phyloP scores from a whole-genome alignment of 208 protist genomes.

The Jaenimonas drosophilae region DNA sequence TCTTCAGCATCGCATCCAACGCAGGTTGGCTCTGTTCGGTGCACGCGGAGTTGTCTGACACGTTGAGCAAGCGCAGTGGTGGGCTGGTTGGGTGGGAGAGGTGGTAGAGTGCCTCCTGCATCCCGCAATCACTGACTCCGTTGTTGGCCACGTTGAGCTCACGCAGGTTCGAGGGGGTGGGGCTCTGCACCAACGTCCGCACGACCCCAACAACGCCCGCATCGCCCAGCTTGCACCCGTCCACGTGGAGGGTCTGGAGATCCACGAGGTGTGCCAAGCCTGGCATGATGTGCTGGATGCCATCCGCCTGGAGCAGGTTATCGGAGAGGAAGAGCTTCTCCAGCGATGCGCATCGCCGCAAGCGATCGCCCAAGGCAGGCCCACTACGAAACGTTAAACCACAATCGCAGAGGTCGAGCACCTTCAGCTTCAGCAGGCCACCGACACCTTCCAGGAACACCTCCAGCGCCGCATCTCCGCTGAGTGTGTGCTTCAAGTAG shows the following conservation, averaged over 20 bases:
- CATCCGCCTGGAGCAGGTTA: constrained; percentile 50
- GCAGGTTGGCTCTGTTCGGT: constrained; percentile 12
- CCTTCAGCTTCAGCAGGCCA: constrained; percentile 14
- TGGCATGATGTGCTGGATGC: constrained; percentile 28
- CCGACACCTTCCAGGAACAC: constrained; percentile 12
- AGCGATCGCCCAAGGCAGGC: constrained; percentile 18
- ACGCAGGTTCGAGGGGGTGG: constrained; percentile 28
- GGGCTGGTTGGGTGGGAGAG: constrained; percentile 17
- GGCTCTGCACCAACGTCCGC: constrained; percentile 19
- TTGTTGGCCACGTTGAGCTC: constrained; percentile 61
- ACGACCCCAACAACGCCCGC: constrained; percentile 33
- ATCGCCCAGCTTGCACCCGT: constrained; percentile 34
- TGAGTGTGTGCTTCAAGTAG: constrained; percentile 25
- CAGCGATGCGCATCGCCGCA: constrained; percentile 27
- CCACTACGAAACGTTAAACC: constrained; percentile 33
- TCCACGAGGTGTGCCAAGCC: constrained; percentile 23
- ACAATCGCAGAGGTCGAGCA: constrained; percentile 39
- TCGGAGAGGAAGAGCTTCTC: constrained; percentile 28
- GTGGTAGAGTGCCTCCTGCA: constrained; percentile 26
- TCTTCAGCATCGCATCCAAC: constrained; percentile 23
- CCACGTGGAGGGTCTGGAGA: constrained; percentile 27
- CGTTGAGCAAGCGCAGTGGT: constrained; percentile 22
- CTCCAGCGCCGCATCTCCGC: constrained; percentile 17
- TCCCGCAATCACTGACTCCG: constrained; percentile 39
- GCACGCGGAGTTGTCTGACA: constrained; percentile 47